A percentile compares a stretch with the other conserved stretches of the same genome.
Conservation (phyloP, 768 basidiomycete genomes). For the Glaciozyma antarctica region DNA sequence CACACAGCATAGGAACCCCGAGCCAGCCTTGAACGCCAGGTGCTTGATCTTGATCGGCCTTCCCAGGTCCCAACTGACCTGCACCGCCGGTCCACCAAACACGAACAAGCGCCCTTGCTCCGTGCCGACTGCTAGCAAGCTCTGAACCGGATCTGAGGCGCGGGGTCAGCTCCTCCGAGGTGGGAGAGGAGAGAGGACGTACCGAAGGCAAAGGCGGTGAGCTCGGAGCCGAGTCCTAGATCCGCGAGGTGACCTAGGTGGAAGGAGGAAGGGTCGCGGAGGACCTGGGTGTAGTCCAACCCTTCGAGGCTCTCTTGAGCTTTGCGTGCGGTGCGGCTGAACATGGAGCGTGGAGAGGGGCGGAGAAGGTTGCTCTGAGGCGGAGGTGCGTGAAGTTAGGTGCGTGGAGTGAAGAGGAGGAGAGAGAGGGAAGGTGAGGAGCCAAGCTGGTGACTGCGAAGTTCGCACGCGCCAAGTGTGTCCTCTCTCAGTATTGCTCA, state of each 20-base stretch:
- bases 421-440: too few relatives aligned
- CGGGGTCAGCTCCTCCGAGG: background rate
- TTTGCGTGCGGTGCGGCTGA: background rate
- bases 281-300: conserved; percentile 9
- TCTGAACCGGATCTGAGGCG: conserved; percentile 40
- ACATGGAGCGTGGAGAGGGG: background rate
- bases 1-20: conserved; percentile 53
- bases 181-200: background rate
- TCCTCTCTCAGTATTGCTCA: too few relatives aligned
- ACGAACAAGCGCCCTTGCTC: conserved; percentile 54
- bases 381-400: too few relatives aligned
- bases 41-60: conserved; percentile 48
- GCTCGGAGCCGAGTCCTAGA: conserved; percentile 23
- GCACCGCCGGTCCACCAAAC: conserved; percentile 60
- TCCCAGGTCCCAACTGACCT: conserved; percentile 46
- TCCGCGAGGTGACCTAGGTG: conserved; percentile 10
- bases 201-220: conserved; percentile 22
- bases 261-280: conserved; percentile 2
- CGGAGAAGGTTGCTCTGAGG: background rate
- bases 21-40: conserved; percentile 52
- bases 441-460: too few relatives aligned
- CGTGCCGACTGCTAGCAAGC: conserved; percentile 49
- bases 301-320: background rate
- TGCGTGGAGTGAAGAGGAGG: too few relatives aligned
- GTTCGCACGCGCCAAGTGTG: too few relatives aligned